Conservation (phyloP, 306 rosid species). For the Malus fusca region DNA sequence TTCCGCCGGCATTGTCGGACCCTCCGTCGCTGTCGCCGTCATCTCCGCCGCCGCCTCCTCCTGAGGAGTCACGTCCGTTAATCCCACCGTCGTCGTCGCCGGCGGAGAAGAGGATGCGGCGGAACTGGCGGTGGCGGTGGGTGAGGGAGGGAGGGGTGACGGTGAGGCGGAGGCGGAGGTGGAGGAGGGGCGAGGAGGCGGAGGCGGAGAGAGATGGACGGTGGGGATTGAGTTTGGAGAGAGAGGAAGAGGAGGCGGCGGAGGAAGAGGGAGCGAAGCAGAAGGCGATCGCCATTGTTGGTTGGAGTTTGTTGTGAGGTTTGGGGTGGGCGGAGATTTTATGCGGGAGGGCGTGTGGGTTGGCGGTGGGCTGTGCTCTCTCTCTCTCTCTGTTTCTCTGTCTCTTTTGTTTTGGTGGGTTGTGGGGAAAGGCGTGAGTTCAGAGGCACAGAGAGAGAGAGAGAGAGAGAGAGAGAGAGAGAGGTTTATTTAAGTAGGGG, state of each 20-base stretch:
- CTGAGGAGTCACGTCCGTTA: slow-evolving; percentile 16
- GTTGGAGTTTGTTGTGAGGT: too few species aligned
- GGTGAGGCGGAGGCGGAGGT: slow-evolving; percentile 23
- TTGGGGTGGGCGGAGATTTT: not conserved
- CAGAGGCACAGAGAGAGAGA: not conserved
- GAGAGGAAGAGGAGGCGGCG: slow-evolving; percentile 18
- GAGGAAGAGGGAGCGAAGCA: slow-evolving; percentile 30
- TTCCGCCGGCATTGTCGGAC: slow-evolving; percentile 22
- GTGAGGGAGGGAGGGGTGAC: slow-evolving; percentile 3
- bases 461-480: not conserved
- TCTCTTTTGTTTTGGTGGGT: not conserved
- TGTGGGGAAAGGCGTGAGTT: slow-evolving; percentile 10
- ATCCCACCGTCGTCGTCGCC: slow-evolving; percentile 14
- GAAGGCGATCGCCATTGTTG: slow-evolving; percentile 66
- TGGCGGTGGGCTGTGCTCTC: not conserved
- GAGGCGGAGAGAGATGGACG: slow-evolving; percentile 15
- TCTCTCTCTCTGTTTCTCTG: not conserved
- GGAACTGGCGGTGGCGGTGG: slow-evolving; percentile 16
- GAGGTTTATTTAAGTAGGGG: not conserved
- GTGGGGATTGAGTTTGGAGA: slow-evolving; percentile 23
- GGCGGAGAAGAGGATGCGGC: slow-evolving; percentile 18
- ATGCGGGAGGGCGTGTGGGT: not conserved
- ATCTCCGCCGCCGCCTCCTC: slow-evolving; percentile 12
- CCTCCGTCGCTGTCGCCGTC: slow-evolving; percentile 25
- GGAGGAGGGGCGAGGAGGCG: slow-evolving; percentile 13